These are phyloP conservation scores for Salvia rosmarinus DNA, from an alignment of 257 asterid genomes.

Conservation along the genomic window DNA sequence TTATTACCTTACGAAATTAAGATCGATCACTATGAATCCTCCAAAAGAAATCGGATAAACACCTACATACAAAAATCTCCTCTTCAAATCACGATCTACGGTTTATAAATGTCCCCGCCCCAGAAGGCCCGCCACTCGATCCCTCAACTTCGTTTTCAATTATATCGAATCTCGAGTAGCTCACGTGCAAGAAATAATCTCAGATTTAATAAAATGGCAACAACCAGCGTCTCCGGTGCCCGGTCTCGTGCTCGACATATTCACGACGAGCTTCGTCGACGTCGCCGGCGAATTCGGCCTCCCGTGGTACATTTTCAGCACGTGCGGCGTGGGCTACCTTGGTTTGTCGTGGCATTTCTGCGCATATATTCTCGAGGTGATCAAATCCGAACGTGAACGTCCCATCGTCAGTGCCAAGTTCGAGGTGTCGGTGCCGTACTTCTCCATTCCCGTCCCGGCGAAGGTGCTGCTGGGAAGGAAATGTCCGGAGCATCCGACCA, in stretches of 20 bases:
- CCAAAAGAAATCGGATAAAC: not conserved
- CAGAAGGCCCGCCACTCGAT: not conserved
- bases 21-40: constrained; percentile 17
- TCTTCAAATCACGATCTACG: not conserved
- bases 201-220: not conserved
- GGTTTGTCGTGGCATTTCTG: no score
- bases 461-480: not conserved
- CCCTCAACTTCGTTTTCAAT: not conserved
- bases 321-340: not conserved
- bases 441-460: not conserved
- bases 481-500: no score
- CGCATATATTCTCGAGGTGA: not conserved
- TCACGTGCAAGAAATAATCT: not conserved
- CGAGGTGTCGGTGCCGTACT: not conserved
- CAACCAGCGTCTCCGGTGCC: not conserved
- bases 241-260: not conserved
- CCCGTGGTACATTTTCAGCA: not conserved
- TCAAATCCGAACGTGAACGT: not conserved
- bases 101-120: not conserved
- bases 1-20: no score
- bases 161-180: not conserved
- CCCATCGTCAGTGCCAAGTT: no score
- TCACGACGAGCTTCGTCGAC: not conserved
- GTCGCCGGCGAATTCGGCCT: not conserved
- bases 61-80: not conserved